Evolutionary conservation across 192 early-diverging fungal species (phyloP).

Genomic region (Entomortierella chlamydospora): DNA sequence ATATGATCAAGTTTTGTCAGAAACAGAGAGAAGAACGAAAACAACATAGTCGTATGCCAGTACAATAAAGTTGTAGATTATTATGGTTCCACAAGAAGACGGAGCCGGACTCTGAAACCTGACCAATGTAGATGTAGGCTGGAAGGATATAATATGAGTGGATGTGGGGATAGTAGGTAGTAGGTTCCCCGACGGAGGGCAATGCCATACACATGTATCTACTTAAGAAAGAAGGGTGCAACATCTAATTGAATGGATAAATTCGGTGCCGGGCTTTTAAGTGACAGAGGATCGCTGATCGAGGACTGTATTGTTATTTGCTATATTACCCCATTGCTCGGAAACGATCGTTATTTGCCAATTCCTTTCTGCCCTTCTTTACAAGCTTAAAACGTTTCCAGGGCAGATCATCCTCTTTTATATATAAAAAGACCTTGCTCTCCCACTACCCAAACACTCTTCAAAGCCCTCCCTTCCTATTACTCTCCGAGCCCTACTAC

Average conservation of each 20-base stretch:
- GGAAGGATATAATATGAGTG: no score
- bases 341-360: constrained; percentile 35
- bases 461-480: not conserved
- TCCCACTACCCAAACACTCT: not conserved
- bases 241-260: constrained; percentile 1
- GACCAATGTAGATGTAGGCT: no score
- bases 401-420: no score
- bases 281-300: not conserved
- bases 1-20: no score
- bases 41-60: no score
- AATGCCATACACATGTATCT: no score
- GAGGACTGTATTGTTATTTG: not conserved
- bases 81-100: no score
- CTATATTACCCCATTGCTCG: not conserved
- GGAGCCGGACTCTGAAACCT: no score
- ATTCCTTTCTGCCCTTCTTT: not conserved
- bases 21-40: no score
- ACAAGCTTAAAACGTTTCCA: not conserved
- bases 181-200: no score
- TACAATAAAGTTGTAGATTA: no score
- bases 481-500: not conserved
- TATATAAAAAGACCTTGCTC: constrained; percentile 4
- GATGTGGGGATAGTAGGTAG: no score
- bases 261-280: not conserved
- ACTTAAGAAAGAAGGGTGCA: not conserved